Evolutionary conservation across 345 rosid species (phyloP).

Genomic region (Eucalyptus guilfoylei): DNA sequence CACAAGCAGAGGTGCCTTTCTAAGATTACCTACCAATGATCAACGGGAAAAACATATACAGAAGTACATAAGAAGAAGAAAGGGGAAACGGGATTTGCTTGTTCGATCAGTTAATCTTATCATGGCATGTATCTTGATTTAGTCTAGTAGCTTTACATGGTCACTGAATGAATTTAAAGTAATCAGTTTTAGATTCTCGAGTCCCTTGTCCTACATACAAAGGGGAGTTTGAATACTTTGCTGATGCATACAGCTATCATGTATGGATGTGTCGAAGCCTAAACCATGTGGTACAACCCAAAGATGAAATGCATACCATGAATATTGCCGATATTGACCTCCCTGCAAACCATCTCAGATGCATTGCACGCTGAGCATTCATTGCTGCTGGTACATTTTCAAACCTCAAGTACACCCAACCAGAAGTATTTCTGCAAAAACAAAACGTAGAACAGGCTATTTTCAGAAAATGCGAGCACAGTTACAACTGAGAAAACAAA

Average conservation of each 20-base stretch:
- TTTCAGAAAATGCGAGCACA: neutral
- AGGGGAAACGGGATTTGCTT: neutral
- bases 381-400: conserved; percentile 50
- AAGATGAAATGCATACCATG: conserved; percentile 32
- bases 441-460: neutral
- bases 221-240: neutral
- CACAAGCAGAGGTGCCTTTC: neutral
- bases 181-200: neutral
- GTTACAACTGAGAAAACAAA: neutral
- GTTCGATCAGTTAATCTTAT: neutral
- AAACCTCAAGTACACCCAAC: conserved; percentile 65
- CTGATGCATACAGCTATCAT: neutral
- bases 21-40: neutral
- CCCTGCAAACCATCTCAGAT: conserved; percentile 92
- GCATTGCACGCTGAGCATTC: conserved; percentile 77
- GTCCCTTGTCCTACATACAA: neutral
- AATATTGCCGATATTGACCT: conserved; percentile 66
- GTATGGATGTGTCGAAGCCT: neutral
- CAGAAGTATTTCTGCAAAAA: conserved; percentile 57
- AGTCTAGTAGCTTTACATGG: neutral
- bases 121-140: neutral
- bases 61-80: neutral
- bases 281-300: neutral
- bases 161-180: neutral
- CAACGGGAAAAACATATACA: neutral